phyloP scores from a whole-genome alignment of 1,284 basidiomycete genomes.

The Malassezia obtusa region DNA sequence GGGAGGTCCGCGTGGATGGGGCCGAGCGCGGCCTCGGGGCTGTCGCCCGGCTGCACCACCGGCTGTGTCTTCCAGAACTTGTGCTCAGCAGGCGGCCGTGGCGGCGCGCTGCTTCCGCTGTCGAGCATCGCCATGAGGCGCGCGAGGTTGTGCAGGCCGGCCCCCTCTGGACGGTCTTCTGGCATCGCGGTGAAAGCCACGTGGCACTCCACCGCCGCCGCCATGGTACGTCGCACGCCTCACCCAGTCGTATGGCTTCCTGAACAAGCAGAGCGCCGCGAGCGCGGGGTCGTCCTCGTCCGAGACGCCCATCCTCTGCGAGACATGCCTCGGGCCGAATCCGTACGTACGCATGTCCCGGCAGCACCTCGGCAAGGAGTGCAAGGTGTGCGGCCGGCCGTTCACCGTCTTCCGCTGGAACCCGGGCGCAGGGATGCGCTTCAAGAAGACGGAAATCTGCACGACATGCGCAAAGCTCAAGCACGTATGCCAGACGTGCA shows the following conservation, averaged over 20 bases:
- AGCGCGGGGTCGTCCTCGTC: conserved; percentile 76
- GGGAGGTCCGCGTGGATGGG: conserved; percentile 76
- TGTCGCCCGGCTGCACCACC: conserved; percentile 66
- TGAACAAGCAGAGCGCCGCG: conserved; percentile 26
- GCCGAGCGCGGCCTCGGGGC: conserved; percentile 56
- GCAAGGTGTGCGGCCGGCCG: conserved; percentile 74
- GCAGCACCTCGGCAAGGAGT: conserved; percentile 88
- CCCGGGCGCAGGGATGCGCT: conserved; percentile 78
- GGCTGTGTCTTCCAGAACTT: conserved; percentile 54
- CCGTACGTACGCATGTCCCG: conserved; percentile 60
- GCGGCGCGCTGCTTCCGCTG: not conserved
- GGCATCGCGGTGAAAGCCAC: not conserved
- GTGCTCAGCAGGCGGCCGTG: conserved; percentile 22
- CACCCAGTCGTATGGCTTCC: conserved; percentile 22
- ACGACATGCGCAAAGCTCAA: conserved; percentile 98
- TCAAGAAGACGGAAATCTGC: conserved; percentile 96
- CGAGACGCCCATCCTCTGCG: conserved; percentile 69
- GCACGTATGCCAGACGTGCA: conserved; percentile 96
- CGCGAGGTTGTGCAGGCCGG: conserved; percentile 13
- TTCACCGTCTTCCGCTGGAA: conserved; percentile 99
- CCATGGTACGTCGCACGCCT: not conserved
- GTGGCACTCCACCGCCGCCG: not conserved
- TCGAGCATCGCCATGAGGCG: conserved; percentile 14
- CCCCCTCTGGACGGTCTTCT: not conserved
- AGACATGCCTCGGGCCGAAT: conserved; percentile 51